phyloP scores from a whole-genome alignment of 306 rosid genomes.

The Vigna mungo region DNA sequence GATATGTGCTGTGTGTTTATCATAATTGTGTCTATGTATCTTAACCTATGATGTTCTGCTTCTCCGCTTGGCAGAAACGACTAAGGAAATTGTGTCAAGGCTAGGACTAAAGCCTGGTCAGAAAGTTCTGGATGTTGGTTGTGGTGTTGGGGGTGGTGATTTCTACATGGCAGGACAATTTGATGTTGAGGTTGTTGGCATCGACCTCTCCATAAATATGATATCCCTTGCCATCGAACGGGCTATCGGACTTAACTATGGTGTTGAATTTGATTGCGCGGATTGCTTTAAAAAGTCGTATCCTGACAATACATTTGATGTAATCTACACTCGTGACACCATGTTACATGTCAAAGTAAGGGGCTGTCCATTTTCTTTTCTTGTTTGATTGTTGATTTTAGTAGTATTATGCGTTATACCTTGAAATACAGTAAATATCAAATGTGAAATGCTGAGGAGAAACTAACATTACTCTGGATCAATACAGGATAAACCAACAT shows the following conservation, averaged over 20 bases:
- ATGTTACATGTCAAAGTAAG: conserved; percentile 87
- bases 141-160: conserved; percentile 98
- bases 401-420: conserved; percentile 6
- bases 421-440: not conserved
- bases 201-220: conserved; percentile 95
- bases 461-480: conserved; percentile 11
- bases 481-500: conserved; percentile 77
- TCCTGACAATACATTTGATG: conserved; percentile 77
- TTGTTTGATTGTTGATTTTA: conserved; percentile 14
- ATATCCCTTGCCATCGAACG: conserved; percentile 88
- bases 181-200: conserved; percentile 85
- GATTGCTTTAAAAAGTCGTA: conserved; percentile 84
- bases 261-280: conserved; percentile 88
- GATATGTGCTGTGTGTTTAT: not conserved
- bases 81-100: conserved; percentile 80
- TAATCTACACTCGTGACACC: conserved; percentile 85
- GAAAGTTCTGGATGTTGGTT: conserved; percentile 93
- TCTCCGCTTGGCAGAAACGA: conserved; percentile 70
- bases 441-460: not conserved
- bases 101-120: conserved; percentile 83
- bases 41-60: conserved; percentile 18
- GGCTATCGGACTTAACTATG: conserved; percentile 76
- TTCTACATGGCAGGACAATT: conserved; percentile 89
- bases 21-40: conserved; percentile 15
- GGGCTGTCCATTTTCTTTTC: not conserved